These are phyloP conservation scores for Coemansia sp. DNA, from an alignment of 371 early-diverging fungal genomes.

Conservation along the genomic window DNA sequence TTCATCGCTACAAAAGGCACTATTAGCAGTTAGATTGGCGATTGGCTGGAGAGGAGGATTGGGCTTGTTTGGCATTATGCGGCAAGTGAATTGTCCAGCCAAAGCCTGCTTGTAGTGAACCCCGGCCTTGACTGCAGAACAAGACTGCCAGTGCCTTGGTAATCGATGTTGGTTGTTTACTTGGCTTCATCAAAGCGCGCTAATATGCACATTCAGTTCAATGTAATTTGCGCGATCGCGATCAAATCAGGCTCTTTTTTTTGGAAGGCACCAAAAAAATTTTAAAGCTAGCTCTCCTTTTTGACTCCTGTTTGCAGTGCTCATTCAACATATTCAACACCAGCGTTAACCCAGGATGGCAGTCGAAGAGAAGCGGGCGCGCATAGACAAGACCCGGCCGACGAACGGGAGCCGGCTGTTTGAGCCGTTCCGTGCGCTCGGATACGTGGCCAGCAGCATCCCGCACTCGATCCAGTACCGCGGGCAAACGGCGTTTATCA, in stretches of 20 bases:
- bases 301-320: not conserved
- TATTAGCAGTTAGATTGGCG: conserved; percentile 1
- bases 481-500: conserved; percentile 78
- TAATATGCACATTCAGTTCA: too few species aligned
- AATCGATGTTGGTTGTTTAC: not conserved
- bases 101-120: not conserved
- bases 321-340: not conserved
- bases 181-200: not conserved
- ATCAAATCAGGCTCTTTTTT: not conserved
- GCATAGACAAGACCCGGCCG: conserved; percentile 5
- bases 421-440: conserved; percentile 85
- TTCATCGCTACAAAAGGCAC: too few species aligned
- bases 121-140: not conserved
- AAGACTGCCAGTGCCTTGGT: not conserved
- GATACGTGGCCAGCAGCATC: conserved; percentile 80
- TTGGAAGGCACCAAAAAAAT: not conserved
- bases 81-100: not conserved
- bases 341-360: conserved; percentile 3
- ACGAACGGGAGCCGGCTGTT: conserved; percentile 59
- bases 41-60: not conserved
- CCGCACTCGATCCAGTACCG: conserved; percentile 78
- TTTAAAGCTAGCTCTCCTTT: too few species aligned
- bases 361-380: conserved; percentile 28
- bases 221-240: not conserved
- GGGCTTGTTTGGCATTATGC: not conserved